A percentile compares a stretch with the other conserved stretches of the same genome.
phyloP scores from a whole-genome alignment of 2,329 filamentous ascomycete species.

The Fusarium sacchari region DNA sequence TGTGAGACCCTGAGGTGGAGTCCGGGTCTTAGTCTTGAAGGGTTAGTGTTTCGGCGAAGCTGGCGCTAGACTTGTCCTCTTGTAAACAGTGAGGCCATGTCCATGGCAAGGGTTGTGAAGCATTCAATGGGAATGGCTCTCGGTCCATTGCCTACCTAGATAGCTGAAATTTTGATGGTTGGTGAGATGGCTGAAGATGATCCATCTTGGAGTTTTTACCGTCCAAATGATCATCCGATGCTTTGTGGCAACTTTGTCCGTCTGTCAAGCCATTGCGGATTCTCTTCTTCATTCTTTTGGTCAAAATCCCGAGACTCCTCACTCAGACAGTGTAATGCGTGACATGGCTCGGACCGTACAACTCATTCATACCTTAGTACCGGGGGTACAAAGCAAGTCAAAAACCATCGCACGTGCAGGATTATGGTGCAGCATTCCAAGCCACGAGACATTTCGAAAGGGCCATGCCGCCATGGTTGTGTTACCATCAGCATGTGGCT shows the following conservation, averaged over 20 bases:
- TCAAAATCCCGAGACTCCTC: constrained; percentile 20
- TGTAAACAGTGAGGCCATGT: constrained; percentile 27
- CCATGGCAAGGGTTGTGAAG: constrained; percentile 20
- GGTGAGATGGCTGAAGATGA: constrained; percentile 30
- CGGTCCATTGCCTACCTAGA: constrained; percentile 10
- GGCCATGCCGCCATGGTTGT: constrained; percentile 26
- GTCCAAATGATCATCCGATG: constrained; percentile 28
- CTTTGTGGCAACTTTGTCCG: constrained; percentile 12
- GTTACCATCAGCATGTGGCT: constrained; percentile 39
- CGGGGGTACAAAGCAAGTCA: constrained; percentile 23
- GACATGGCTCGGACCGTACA: constrained; percentile 29
- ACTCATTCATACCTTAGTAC: background rate
- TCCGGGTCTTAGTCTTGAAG: background rate
- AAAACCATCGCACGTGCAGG: constrained; percentile 42
- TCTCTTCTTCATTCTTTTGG: background rate
- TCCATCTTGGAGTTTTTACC: constrained; percentile 34
- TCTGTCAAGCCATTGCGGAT: constrained; percentile 18
- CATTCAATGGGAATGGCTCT: constrained; percentile 20
- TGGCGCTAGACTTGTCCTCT: constrained; percentile 15
- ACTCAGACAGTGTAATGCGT: constrained; percentile 24
- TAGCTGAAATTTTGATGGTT: constrained; percentile 10
- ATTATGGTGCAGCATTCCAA: constrained; percentile 39
- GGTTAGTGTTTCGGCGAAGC: constrained; percentile 25
- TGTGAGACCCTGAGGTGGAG: constrained; percentile 29
- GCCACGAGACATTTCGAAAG: constrained; percentile 35